Evolutionary conservation across 257 asterid genomes (phyloP), one percentile per base, ranked within the genome.

Genomic region (Fraxinus excelsior): DNA sequence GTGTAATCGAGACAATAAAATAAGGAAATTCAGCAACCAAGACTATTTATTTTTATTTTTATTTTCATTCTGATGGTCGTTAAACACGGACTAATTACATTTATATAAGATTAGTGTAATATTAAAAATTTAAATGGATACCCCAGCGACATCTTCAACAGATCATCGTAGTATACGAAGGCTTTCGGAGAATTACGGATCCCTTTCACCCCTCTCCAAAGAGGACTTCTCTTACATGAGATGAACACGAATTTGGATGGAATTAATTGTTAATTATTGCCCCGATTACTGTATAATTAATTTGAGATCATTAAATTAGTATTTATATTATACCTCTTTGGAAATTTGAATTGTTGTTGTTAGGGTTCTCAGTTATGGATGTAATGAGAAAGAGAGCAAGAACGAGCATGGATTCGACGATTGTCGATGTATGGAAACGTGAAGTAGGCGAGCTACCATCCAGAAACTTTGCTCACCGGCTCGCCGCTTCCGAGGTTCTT

Each of bases 371-470:
- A 35, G 7, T 74, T 81, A 37, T 64, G 81, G 69, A 78, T 73
- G 70, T 34, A 76, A 79, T 81, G 87, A 75, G 67, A 65, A 89
- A 86, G 86, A 86, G 94, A 74, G 78, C 81, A 28, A 80, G 85
- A 78, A 53, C 83, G 69, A 78, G 86, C 78, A 60, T 80, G 58
- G 86, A 85, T 56, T 76, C 91, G 51, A 87, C 97, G 71, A 81
- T 88, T 29, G 89, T 89, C 71, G 87, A 91, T 76, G 88, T 93
- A 75, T 87, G 96, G 94, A 87, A 82, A 58, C 94, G 98, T 28
- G 97, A 93, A 79, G 80, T 95, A 65, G 99, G 98, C 67, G 85
- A 76, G 44, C 84, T 95, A 53, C 89, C 93, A 66, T 31, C 91
- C 76, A 87, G 93, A 70, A 90, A 76, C 77, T 95, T 95, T 85